Percentiles rank a stretch among this genome's conserved stretches.
Conservation (phyloP, 1,284 basidiomycete species). For the Pseudozyma tsukubaensis region DNA sequence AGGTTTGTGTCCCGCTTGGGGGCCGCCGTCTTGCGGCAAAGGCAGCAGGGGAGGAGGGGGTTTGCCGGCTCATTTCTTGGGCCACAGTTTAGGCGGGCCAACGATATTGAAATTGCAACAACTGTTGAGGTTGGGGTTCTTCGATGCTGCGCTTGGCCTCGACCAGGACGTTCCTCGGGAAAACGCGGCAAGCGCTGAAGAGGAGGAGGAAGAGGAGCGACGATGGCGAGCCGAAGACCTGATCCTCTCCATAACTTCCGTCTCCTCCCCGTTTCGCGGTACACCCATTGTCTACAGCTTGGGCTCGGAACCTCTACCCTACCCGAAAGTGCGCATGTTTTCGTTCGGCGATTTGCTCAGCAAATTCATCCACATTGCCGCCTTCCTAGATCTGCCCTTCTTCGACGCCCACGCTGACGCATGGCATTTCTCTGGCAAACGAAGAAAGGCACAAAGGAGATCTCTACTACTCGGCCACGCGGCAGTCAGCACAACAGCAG, state of each 20-base stretch:
- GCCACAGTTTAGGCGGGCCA: slow-evolving; percentile 73
- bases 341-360: slow-evolving; percentile 42
- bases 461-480: slow-evolving; percentile 2
- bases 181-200: neutral
- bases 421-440: slow-evolving; percentile 30
- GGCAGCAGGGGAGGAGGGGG: neutral
- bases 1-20: slow-evolving; percentile 74
- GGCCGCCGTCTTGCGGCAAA: no score
- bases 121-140: slow-evolving; percentile 45
- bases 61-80: slow-evolving; percentile 73
- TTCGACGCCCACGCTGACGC: slow-evolving; percentile 52
- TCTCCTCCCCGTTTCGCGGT: slow-evolving; percentile 50
- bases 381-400: slow-evolving; percentile 38
- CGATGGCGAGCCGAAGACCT: slow-evolving; percentile 27
- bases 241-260: slow-evolving; percentile 48
- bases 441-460: slow-evolving; percentile 4
- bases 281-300: slow-evolving; percentile 57
- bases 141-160: slow-evolving; percentile 28
- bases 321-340: slow-evolving; percentile 48
- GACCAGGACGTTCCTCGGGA: neutral
- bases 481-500: neutral
- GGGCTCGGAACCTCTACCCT: slow-evolving; percentile 37
- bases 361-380: slow-evolving; percentile 50
- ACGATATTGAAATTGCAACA: slow-evolving; percentile 54
- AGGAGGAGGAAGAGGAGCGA: neutral